Percentiles rank a stretch among this genome's conserved stretches.
These are phyloP conservation scores for Podospora sp. DNA, from an alignment of 495 filamentous ascomycete genomes.

Conservation along the genomic window DNA sequence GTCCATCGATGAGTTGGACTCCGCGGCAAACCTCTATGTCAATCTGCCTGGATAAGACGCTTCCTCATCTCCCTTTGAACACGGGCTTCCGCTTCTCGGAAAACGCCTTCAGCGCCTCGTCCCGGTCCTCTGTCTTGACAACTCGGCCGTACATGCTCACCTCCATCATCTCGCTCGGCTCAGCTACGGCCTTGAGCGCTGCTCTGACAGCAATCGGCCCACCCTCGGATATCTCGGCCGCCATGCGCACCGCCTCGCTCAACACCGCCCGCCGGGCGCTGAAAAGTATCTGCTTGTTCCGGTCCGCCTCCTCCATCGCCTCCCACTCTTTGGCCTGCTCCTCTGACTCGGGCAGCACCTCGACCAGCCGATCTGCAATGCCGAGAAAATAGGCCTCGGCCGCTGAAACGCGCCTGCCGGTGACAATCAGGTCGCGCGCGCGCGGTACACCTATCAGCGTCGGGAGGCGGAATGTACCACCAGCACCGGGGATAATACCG, in stretches of 20 bases:
- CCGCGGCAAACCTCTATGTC: background rate
- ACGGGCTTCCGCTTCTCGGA: conserved; percentile 85
- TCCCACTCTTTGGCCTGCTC: conserved; percentile 42
- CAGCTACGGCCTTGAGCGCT: conserved; percentile 70
- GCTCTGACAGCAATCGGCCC: conserved; percentile 78
- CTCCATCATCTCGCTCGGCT: conserved; percentile 68
- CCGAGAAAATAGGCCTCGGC: conserved; percentile 83
- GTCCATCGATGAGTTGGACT: too few relatives aligned
- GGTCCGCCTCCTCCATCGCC: conserved; percentile 40
- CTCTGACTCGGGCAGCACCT: conserved; percentile 64
- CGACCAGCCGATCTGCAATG: conserved; percentile 78
- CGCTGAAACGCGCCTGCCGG: conserved; percentile 76
- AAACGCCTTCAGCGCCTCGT: conserved; percentile 86
- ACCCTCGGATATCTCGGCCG: conserved; percentile 80
- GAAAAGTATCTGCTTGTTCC: conserved; percentile 36
- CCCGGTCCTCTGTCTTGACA: conserved; percentile 77
- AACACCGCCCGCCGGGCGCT: conserved; percentile 65
- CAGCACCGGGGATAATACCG: conserved; percentile 92
- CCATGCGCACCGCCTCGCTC: conserved; percentile 74
- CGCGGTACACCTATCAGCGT: conserved; percentile 70
- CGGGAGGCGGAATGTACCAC: conserved; percentile 85
- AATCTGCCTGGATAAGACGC: background rate
- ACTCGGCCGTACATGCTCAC: conserved; percentile 78
- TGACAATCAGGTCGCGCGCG: conserved; percentile 83
- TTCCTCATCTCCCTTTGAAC: conserved; percentile 65